Base-by-base conservation (phyloP, 108 stramenopile genomes). In the Licmophora abbreviata region DNA sequence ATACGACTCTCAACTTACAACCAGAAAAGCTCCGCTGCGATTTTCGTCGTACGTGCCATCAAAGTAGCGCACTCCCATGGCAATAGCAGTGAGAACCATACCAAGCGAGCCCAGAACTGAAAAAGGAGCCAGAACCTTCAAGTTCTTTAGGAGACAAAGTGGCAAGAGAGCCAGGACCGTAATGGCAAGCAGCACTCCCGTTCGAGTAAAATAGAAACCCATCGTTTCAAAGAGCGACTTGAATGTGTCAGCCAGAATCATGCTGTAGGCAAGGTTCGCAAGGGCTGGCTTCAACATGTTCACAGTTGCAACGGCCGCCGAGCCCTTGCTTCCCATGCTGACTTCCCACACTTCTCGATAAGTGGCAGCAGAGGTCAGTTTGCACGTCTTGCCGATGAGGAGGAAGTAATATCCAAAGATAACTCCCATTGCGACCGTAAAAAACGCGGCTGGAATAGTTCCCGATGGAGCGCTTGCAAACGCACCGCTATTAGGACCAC, bases 191-290 rank as follows among this genome's bases (percentile, higher is more conserved):
- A 85, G 44, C 22, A 54, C 35, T 0, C 29, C 14, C 2, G 56
- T 60, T 29, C 77, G 56, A 3, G 63, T 58, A 1, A 54, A 48
- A 10, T 58, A 29, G 31, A 72, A 40, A 29, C 64, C 73, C 38
- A 67, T 44, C 25, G 64, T 73, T 31, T 42, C 21, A 12, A 60
- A 54, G 6, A 91, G 63, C 0, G 79, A 71, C 25, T 42, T 44
- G n/a, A 63, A 51, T 4, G 80, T 83, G 48, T 93, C 84, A 21
- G 83, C 87, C 30, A 95, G 73, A 65, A 93, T 92, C 59, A 91
- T 76, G 28, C 79, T 71, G 36, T 75, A 77, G 12, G 76, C 76
- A 21, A 77, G 36, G 49, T 73, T 70, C 12, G 60, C 74, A 2
- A 73, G 32, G 7, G 51, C 69, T 15, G 79, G 59, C 41, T 63